Base-by-base conservation (phyloP, 192 early-diverging fungal genomes). In the Backusella parvicylindrica region DNA sequence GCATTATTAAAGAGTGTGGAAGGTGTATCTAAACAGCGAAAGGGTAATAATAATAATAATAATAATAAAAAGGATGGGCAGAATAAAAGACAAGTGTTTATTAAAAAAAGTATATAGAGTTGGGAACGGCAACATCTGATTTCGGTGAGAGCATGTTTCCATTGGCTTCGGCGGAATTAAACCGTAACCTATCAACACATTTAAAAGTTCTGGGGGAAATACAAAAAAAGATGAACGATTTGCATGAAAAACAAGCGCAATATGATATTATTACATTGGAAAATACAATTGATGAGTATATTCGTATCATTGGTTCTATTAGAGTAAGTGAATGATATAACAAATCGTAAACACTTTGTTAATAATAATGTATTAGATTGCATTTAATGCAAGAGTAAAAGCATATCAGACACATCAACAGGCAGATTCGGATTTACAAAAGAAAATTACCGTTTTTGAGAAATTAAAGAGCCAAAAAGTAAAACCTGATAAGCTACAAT, bases 211-310 rank as follows among this genome's bases (percentile, higher is more conserved):
- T 98, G 49, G 94, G 91, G 6, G 88, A 92, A 60, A 87, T 96
- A 65, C 95, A 96, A 75, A 91, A 92, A 72, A 84, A 89, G 65
- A 89, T 97, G 73, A 90, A 86, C 79, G 91, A 90, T 49, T 74
- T 97, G 37, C 94, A 95, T 73, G 92, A 91, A 63, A 84, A 87
- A 64, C 95, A 98, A 84, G 89, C 89, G 16, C 87, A 89, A 5
- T 84, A 86, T 50, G 95, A 97, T 81, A 86, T 96, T 37, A 70
- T 88, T 8, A 84, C 91, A 6, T 81, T 96, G 68, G 90, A 90
- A 79, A 85, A 90, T 67, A 95, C 90, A 1, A 92, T 93, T 63
- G 95, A 97, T 68, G 95, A 97, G 78, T 93, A 97, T 77, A 87
- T 96, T 77, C 90, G 94, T n/a, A 86, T 93, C 72, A 94, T 96